A percentile compares a stretch with the other conserved stretches of the same genome.
phyloP scores from a whole-genome alignment of 768 basidiomycete species.

The Pleurotus pulmonarius region DNA sequence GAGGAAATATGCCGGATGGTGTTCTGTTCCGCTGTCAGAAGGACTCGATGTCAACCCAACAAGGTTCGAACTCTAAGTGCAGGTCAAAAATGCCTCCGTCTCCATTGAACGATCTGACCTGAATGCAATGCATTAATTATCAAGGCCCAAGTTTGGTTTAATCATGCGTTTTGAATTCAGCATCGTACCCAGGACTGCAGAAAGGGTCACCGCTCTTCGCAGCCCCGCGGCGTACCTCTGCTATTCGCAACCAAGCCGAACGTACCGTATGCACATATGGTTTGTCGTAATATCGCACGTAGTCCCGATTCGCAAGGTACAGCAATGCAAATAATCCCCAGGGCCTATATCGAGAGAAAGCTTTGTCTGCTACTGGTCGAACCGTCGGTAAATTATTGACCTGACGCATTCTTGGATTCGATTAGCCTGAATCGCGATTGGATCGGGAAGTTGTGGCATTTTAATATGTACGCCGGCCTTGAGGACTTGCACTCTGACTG shows the following conservation, averaged over 20 bases:
- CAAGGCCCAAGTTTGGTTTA: constrained; percentile 2
- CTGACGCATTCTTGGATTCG: no score
- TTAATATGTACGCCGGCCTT: not conserved
- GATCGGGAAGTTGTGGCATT: constrained; percentile 4
- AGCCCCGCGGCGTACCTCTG: constrained; percentile 4
- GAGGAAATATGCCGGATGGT: no score
- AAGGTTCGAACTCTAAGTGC: constrained; percentile 2
- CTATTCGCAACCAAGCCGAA: not conserved
- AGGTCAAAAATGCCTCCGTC: not conserved
- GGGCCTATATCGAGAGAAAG: no score
- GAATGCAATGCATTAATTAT: no score
- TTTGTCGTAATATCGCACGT: not conserved
- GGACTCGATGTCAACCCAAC: not conserved
- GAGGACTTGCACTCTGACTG: not conserved
- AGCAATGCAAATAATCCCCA: not conserved
- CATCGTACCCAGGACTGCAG: not conserved
- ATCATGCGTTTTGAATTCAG: not conserved
- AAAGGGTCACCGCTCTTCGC: constrained; percentile 4
- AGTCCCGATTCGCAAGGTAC: not conserved
- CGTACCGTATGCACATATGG: not conserved
- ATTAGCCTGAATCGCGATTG: constrained; percentile 3
- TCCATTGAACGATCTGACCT: not conserved
- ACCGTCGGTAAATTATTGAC: no score
- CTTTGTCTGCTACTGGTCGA: no score
- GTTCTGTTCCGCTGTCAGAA: no score